Base-by-base conservation (phyloP, 164 flowering plant genomes). In the Stephania japonica region DNA sequence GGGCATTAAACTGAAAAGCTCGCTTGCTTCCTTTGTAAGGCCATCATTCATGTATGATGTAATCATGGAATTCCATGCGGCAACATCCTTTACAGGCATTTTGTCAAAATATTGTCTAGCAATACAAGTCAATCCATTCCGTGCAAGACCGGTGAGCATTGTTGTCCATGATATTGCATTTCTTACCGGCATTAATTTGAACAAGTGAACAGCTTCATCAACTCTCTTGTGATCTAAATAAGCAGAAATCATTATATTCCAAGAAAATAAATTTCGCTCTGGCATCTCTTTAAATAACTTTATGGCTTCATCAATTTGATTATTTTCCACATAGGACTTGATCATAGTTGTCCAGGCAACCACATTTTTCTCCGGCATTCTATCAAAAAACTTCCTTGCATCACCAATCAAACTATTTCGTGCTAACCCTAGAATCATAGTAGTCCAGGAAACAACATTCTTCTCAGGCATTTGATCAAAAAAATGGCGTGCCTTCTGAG, bases 51-150 rank as follows among this genome's bases (percentile, higher is more conserved):
- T 77, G 72, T 88, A 88, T 6, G 83, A 83, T 18, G 87, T 80
- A 72, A 88, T 82, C 90, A 90, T 87, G 4, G 94, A 90, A 75
- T 85, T 87, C 90, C 89, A 90, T 12, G 90, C 87, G 10, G 87
- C 85, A 1, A 82, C 65, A 65, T 88, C 94, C 71, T 81, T 87
- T 23, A 62, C 65, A 0, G 87, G 90, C 89, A 88, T 88, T 68
- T 68, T 77, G 69, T 87, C 82, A 71, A 90, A 88, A 79, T 78
- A 81, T 25, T 81, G 74, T 18, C 87, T 73, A 5, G 91, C 90
- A 68, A 70, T 68, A 7, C 71, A 42, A 21, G 68, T 78, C 69
- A 78, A 72, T 32, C 83, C 81, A 73, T 86, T 89, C 50, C 75
- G 68, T 11, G 88, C 85, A 26, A 88, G 75, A 65, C 94, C 94